Evolutionary conservation across 768 basidiomycete genomes (phyloP).

Genomic region (Tricholoma flavovirens): DNA sequence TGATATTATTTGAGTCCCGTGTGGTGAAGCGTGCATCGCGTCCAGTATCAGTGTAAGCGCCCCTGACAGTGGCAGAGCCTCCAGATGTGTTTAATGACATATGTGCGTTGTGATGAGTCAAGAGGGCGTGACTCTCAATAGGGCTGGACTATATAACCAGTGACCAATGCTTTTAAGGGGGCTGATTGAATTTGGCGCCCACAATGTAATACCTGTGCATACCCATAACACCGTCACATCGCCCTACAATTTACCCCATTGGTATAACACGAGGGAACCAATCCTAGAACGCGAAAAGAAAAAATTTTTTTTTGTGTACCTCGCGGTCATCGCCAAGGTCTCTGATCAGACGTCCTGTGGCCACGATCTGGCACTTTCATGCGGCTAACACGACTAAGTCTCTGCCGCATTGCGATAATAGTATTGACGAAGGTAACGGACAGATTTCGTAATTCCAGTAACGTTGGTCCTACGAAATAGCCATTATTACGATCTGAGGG

Average conservation of each 20-base stretch:
- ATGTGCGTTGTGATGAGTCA: not conserved
- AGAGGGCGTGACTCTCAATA: not conserved
- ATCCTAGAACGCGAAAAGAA: not conserved
- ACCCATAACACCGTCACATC: too few relatives aligned
- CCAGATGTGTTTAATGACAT: not conserved
- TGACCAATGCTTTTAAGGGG: too few relatives aligned
- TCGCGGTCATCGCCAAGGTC: not conserved
- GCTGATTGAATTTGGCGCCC: not conserved
- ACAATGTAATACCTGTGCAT: too few relatives aligned
- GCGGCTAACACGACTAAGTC: too few relatives aligned
- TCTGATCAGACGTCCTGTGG: not conserved
- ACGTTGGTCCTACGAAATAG: too few relatives aligned
- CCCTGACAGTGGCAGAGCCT: not conserved
- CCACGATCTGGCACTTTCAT: not conserved
- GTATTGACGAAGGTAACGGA: too few relatives aligned
- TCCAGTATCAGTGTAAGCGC: not conserved
- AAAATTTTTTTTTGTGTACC: not conserved
- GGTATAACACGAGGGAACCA: not conserved
- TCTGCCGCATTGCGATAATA: too few relatives aligned
- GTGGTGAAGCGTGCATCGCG: not conserved
- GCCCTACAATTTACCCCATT: not conserved
- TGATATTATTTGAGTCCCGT: not conserved
- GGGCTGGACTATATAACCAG: not conserved
- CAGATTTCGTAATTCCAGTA: too few relatives aligned
- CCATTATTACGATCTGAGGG: too few relatives aligned